Evolutionary conservation across 2,329 filamentous ascomycete species (phyloP), one percentile per base, ranked within the genome.

Genomic region (Talaromyces marneffei): DNA sequence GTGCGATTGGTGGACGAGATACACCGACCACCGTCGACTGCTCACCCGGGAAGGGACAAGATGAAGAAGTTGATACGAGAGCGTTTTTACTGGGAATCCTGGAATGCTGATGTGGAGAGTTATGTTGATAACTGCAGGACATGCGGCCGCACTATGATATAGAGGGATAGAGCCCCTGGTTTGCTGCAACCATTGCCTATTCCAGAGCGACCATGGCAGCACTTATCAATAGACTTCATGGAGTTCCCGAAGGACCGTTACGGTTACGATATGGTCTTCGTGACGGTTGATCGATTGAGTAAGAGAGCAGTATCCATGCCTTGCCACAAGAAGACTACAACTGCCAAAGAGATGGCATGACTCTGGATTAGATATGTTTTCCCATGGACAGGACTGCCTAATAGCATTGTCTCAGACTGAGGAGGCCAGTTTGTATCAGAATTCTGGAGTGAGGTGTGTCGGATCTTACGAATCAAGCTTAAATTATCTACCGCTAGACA

Each of bases 171-270:
- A n/a, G 39, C 40, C 4, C 56, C 59, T 1, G 61, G 63, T 4
- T 14, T 64, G 0, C 44, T 68, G 9, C 27, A 64, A 7, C 59
- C 57, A 12, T 31, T 65, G 4, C 59, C 61, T 12, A 58, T 67
- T 12, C 62, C 57, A 9, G 39, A 62, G 0, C 48, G 60, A n/a
- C 60, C 54, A 5, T 66, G 46, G 63, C 57, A 63, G 53, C 16
- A 67, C 12, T 29, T 70, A 1, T 57, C 55, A 3, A 64, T 66
- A 16, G 65, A 70, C 23, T 64, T 65, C 14, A 50, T 65, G 9
- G 20, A 39, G 4, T 16, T 37, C 12, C 57, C 42, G 2, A 27
- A 18, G 12, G 48, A 59, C 25, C 33, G 27, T 6, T 40, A 53
- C 5, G 52, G 52, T 0, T 63, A 16, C 16, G 23, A 63, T 39